These are phyloP conservation scores for Amesomyces nigricolor DNA, from an alignment of 2,329 filamentous ascomycete species.

Conservation along the genomic window DNA sequence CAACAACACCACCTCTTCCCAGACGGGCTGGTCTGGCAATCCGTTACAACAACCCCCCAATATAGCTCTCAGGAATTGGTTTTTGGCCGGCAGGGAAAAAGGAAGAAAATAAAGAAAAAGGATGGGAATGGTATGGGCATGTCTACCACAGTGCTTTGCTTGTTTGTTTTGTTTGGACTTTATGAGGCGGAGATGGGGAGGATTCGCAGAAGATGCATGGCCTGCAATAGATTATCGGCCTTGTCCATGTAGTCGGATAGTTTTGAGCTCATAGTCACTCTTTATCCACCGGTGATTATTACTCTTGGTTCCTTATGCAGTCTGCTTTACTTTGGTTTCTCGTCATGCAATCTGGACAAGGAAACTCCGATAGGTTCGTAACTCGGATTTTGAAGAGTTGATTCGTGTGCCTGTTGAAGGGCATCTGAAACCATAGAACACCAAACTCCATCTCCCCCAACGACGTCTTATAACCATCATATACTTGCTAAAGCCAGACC, in stretches of 20 bases:
- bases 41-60: constrained; percentile 16
- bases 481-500: not conserved
- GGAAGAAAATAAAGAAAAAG: not conserved
- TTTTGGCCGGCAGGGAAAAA: constrained; percentile 16
- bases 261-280: constrained; percentile 27
- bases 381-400: no score
- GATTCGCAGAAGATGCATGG: constrained; percentile 23
- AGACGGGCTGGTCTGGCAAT: constrained; percentile 16
- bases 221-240: constrained; percentile 25
- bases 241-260: constrained; percentile 28
- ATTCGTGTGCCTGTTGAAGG: no score
- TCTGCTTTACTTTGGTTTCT: no score
- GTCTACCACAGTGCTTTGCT: constrained; percentile 12
- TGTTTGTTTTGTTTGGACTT: constrained; percentile 18
- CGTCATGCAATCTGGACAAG: no score
- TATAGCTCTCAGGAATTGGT: constrained; percentile 24
- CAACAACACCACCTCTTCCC: constrained; percentile 20
- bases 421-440: no score
- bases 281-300: constrained; percentile 19
- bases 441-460: not conserved
- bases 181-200: constrained; percentile 10
- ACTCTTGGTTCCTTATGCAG: not conserved
- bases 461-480: no score
- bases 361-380: no score
- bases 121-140: constrained; percentile 6